Base-by-base conservation (phyloP, 257 asterid species). In the Lantana camara region DNA sequence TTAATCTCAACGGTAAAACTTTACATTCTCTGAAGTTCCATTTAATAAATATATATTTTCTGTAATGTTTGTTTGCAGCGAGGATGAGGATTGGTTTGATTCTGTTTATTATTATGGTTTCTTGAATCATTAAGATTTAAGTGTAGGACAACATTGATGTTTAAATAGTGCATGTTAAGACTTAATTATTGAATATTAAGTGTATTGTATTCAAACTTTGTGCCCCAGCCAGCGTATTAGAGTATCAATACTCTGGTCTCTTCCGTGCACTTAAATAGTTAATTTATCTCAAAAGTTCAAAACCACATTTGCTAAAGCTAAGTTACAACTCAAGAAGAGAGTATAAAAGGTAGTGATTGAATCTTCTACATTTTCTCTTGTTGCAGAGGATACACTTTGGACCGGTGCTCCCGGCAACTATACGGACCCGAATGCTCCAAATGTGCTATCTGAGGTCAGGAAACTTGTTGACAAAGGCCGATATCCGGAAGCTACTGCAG, bases 341-440 rank as follows among this genome's bases (percentile, higher is more conserved):
- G 46, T 62, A 17, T 13, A 11, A 17, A 6, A 15, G 44, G 8
- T 27, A 10, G 41, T 54, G 34, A 17, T 54, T 10, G 50, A 16
- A 35, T 20, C 38, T 46, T 57, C 52, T 67, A 60, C 24, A n/a
- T 15, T 48, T 66, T 59, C 23, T 62, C 20, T 67, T 42, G 71
- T 62, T 66, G 77, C 82, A 89, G 96, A 86, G 85, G 95, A 80
- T 71, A 89, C 96, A 9, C 90, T 89, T 13, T 89, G 96, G 96
- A 82, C 95, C 24, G 95, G 96, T 63, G 62, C 10, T 46, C 95
- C 96, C 10, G 87, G 85, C 20, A 69, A 73, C 59, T 89, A 80
- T 70, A 78, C 85, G 1, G 64, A 86, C 30, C 85, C 77, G 4
- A 66, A 63, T 51, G 85, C 85, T 47, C 82, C 78, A 22, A 64